Evolutionary conservation across 495 filamentous ascomycete species (phyloP).

Genomic region (Hypoxylon rickii): DNA sequence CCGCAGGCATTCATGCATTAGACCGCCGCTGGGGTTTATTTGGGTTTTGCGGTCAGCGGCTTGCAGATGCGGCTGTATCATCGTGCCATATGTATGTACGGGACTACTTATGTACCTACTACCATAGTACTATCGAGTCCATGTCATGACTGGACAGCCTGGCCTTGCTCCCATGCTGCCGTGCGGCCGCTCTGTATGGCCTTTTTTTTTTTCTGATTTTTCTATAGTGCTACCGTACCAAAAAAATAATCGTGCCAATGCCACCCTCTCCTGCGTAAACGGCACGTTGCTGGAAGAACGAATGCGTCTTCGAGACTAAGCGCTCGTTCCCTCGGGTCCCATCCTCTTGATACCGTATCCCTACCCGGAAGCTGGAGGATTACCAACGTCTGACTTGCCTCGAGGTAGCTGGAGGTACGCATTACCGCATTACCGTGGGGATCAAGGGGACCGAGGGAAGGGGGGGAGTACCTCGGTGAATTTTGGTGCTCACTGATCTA

Average conservation of each 20-base stretch:
- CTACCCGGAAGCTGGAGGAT: conserved; percentile 22
- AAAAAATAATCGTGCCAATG: conserved; percentile 32
- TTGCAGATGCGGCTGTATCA: conserved; percentile 39
- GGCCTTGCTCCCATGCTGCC: conserved; percentile 28
- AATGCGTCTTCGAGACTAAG: conserved; percentile 16
- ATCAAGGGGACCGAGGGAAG: too few species aligned
- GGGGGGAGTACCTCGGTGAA: conserved; percentile 14
- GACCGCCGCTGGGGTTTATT: conserved; percentile 7
- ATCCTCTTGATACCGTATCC: too few species aligned
- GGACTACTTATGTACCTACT: too few species aligned
- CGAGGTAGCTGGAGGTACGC: too few species aligned
- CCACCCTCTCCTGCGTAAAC: conserved; percentile 29
- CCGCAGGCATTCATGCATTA: conserved; percentile 26
- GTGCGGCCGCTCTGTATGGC: conserved; percentile 16
- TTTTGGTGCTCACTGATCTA: conserved; percentile 3
- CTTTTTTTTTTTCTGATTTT: conserved; percentile 1
- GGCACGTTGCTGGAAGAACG: conserved; percentile 26
- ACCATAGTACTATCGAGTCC: conserved; percentile 11
- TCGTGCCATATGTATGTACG: conserved; percentile 27
- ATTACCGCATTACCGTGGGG: too few species aligned
- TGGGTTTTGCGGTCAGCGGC: conserved; percentile 33
- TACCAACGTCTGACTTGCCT: too few species aligned
- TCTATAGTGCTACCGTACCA: conserved; percentile 31
- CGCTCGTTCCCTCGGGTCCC: conserved; percentile 16
- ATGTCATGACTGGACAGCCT: conserved; percentile 29